Conservation (phyloP, 805 yeast genomes). For the Sungouiozyma intestinalis region DNA sequence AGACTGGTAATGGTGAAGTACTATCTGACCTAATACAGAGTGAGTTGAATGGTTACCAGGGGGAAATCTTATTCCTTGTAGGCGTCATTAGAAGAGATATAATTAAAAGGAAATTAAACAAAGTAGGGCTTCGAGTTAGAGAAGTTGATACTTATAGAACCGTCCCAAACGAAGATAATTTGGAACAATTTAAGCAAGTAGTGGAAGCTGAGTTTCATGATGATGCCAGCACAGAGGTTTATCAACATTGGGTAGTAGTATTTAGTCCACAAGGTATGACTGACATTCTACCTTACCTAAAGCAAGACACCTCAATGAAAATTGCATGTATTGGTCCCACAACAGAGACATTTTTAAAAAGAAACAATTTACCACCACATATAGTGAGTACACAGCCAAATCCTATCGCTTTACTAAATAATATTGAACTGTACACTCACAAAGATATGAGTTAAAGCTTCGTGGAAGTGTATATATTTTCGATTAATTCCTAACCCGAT, state of each 20-base stretch:
- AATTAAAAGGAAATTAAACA: constrained; percentile 51
- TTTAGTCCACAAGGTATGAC: constrained; percentile 88
- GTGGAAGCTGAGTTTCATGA: constrained; percentile 7
- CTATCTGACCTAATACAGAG: constrained; percentile 53
- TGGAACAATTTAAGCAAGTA: constrained; percentile 27
- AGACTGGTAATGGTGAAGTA: constrained; percentile 72
- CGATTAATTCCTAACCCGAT: too few species aligned
- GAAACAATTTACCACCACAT: constrained; percentile 44
- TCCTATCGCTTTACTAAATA: constrained; percentile 45
- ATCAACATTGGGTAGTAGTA: constrained; percentile 57
- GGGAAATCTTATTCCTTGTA: constrained; percentile 57
- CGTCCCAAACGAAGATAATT: constrained; percentile 36
- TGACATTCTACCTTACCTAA: constrained; percentile 42
- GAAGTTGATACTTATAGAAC: constrained; percentile 70
- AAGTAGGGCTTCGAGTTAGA: constrained; percentile 13
- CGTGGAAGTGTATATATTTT: too few species aligned
- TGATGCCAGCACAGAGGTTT: constrained; percentile 5
- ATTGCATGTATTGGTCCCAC: constrained; percentile 92
- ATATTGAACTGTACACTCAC: constrained; percentile 9
- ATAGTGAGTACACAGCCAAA: constrained; percentile 67
- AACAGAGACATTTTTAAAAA: constrained; percentile 51
- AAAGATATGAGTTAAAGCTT: neutral
- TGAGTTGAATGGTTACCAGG: constrained; percentile 16
- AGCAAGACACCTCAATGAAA: constrained; percentile 15
- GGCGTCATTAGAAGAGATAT: constrained; percentile 80